Conservation (phyloP, 116 monocot genomes). For the Thalassia testudinum region DNA sequence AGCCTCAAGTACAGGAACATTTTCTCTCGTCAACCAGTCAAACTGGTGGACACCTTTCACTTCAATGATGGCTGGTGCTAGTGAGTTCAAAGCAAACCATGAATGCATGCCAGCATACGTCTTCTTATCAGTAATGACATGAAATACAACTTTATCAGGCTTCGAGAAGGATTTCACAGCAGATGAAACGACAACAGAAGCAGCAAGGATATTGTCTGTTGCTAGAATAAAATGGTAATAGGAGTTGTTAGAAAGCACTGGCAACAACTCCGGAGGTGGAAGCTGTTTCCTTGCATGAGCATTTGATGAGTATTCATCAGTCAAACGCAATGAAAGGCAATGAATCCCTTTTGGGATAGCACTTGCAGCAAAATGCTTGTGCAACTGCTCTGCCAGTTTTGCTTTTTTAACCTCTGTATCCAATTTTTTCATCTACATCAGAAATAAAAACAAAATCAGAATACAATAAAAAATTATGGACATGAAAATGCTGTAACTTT, state of each 20-base stretch:
- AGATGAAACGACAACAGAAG: slow-evolving; percentile 82
- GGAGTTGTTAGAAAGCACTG: slow-evolving; percentile 54
- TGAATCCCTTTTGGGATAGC: slow-evolving; percentile 83
- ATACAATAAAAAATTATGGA: background rate
- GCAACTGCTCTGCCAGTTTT: slow-evolving; percentile 66
- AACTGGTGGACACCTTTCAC: slow-evolving; percentile 89
- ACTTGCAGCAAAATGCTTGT: slow-evolving; percentile 89
- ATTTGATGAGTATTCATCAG: slow-evolving; percentile 92
- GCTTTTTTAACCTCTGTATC: slow-evolving; percentile 47
- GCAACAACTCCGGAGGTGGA: slow-evolving; percentile 59
- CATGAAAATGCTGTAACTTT: too few relatives aligned
- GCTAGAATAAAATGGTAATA: slow-evolving; percentile 63
- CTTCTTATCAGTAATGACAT: slow-evolving; percentile 93
- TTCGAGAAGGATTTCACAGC: slow-evolving; percentile 42
- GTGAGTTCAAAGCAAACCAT: slow-evolving; percentile 80
- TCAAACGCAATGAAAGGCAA: slow-evolving; percentile 73
- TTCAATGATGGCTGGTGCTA: slow-evolving; percentile 59
- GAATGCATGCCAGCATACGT: slow-evolving; percentile 95
- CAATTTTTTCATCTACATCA: slow-evolving; percentile 62
- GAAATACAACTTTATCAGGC: slow-evolving; percentile 67
- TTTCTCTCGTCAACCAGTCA: slow-evolving; percentile 79
- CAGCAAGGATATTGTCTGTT: slow-evolving; percentile 82
- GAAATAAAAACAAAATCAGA: background rate
- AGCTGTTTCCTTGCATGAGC: slow-evolving; percentile 77
- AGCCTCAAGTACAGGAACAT: slow-evolving; percentile 75